These are phyloP conservation scores for Pholiota conissans DNA, from an alignment of 768 basidiomycete species.

Conservation along the genomic window DNA sequence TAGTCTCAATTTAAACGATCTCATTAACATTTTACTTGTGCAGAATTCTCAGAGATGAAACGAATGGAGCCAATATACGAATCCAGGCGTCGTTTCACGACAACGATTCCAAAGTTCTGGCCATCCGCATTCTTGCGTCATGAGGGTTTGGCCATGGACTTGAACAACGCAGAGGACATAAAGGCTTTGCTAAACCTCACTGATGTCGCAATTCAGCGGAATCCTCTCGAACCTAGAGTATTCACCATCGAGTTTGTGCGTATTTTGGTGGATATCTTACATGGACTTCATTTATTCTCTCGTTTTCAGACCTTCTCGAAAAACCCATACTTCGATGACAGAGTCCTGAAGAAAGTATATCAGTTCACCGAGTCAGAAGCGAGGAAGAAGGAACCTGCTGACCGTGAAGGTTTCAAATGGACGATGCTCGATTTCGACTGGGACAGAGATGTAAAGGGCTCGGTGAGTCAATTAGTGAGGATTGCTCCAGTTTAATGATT, in stretches of 20 bases:
- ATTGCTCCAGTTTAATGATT: not conserved
- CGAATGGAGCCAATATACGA: constrained; percentile 2
- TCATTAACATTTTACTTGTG: not conserved
- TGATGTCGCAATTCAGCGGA: not conserved
- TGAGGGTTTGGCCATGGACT: not conserved
- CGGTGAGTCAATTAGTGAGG: not conserved
- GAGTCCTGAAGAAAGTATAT: not conserved
- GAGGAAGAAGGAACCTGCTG: not conserved
- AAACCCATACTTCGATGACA: constrained; percentile 3
- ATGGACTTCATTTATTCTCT: not conserved
- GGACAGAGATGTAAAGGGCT: constrained; percentile 1
- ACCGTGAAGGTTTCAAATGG: constrained; percentile 8
- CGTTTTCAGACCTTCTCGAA: constrained; percentile 3
- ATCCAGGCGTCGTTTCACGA: not conserved
- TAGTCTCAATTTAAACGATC: not conserved
- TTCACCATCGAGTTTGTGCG: constrained; percentile 4
- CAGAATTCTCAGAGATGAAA: constrained; percentile 2
- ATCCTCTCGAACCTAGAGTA: constrained; percentile 2
- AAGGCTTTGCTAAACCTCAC: not conserved
- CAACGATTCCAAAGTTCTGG: not conserved
- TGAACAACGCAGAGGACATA: not conserved
- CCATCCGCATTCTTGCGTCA: not conserved
- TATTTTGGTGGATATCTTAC: not conserved
- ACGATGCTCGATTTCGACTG: constrained; percentile 8
- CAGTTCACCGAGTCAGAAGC: not conserved